Percentiles rank a stretch among this genome's conserved stretches.
These are phyloP conservation scores for Bretschneidera sinensis DNA, from an alignment of 345 rosid species.

Conservation along the genomic window DNA sequence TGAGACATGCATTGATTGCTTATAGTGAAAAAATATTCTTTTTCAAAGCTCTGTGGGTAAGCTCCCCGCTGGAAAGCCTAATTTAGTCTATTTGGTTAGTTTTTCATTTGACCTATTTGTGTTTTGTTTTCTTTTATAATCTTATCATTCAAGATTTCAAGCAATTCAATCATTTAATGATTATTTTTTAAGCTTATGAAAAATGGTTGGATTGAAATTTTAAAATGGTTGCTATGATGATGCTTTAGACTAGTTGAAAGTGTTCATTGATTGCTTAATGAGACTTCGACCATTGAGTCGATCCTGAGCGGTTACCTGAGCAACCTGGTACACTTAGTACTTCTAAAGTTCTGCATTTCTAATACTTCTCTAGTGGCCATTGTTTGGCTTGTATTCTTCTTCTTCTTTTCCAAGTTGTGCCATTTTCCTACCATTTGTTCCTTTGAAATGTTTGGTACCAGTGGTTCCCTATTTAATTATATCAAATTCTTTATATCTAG, in stretches of 20 bases:
- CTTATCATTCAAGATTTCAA: too few species aligned
- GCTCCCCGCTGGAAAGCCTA: too few species aligned
- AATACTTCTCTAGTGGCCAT: too few species aligned
- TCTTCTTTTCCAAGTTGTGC: neutral
- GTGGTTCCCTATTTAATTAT: too few species aligned
- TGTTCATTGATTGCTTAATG: slow-evolving; percentile 28
- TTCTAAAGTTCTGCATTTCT: too few species aligned
- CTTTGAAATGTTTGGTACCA: neutral
- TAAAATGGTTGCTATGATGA: slow-evolving; percentile 47
- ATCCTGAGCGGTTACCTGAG: slow-evolving; percentile 68
- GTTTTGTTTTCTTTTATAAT: too few species aligned
- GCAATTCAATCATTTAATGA: neutral
- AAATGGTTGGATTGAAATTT: neutral
- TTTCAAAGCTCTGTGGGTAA: too few species aligned
- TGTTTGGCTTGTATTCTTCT: neutral
- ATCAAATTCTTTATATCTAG: too few species aligned
- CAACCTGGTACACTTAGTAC: slow-evolving; percentile 13
- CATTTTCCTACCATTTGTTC: neutral
- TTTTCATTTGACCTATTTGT: too few species aligned
- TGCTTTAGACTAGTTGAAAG: slow-evolving; percentile 22
- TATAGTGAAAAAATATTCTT: too few species aligned
- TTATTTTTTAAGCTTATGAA: neutral
- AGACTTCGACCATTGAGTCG: slow-evolving; percentile 36
- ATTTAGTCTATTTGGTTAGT: too few species aligned
- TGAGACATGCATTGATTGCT: too few species aligned